A percentile compares a stretch with the other conserved stretches of the same genome.
These are phyloP conservation scores for Trichosporon sp. DNA, from an alignment of 1,284 basidiomycete species.

Conservation along the genomic window DNA sequence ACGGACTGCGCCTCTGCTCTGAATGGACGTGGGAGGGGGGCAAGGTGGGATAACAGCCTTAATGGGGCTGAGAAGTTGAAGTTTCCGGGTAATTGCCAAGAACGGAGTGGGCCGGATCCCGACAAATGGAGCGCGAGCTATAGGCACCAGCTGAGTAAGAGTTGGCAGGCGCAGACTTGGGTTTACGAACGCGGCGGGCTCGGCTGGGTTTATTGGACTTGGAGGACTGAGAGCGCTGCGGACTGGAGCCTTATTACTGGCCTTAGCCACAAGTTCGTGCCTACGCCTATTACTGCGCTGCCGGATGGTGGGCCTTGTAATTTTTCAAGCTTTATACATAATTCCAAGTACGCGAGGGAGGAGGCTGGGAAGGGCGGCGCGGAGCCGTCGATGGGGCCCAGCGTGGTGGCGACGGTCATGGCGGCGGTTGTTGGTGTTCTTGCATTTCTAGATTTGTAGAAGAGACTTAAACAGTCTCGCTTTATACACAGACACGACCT, in stretches of 20 bases:
- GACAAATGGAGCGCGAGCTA: constrained; percentile 66
- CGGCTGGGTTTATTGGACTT: constrained; percentile 41
- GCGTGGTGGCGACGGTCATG: too few species aligned
- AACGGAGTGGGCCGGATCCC: constrained; percentile 54
- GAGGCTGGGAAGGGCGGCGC: not conserved
- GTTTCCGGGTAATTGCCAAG: constrained; percentile 15
- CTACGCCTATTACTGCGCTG: constrained; percentile 28
- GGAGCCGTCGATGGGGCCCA: too few species aligned
- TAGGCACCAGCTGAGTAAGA: constrained; percentile 69
- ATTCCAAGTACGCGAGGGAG: not conserved
- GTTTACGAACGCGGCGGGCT: constrained; percentile 46
- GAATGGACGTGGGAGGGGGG: constrained; percentile 48
- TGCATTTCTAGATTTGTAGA: too few species aligned
- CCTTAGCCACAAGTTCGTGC: constrained; percentile 42
- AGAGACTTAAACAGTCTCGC: too few species aligned
- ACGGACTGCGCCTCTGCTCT: constrained; percentile 15
- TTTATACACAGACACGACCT: too few species aligned
- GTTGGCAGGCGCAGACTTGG: constrained; percentile 73
- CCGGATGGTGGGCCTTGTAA: constrained; percentile 8
- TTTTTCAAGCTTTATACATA: constrained; percentile 3
- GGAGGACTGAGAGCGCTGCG: constrained; percentile 51
- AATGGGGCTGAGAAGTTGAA: not conserved
- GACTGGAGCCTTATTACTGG: constrained; percentile 58
- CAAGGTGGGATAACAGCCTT: constrained; percentile 67
- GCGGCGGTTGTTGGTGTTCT: too few species aligned